Evolutionary conservation across 306 rosid genomes (phyloP).

Genomic region (Arachis hypogaea): DNA sequence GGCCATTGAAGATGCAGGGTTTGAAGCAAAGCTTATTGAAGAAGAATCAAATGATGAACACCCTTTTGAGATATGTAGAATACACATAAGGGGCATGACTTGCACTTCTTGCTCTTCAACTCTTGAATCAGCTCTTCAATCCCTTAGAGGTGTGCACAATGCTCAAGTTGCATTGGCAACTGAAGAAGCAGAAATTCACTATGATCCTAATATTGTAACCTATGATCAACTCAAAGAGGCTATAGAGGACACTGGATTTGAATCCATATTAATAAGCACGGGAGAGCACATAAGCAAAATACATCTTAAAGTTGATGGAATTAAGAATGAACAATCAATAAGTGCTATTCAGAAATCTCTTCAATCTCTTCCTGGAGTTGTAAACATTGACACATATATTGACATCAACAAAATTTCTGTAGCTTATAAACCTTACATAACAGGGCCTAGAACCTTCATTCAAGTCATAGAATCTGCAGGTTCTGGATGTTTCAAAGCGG

Average conservation of each 20-base stretch:
- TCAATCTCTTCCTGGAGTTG: constrained; percentile 57
- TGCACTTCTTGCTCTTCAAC: constrained; percentile 80
- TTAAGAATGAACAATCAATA: constrained; percentile 44
- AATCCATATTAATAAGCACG: constrained; percentile 53
- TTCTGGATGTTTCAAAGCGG: constrained; percentile 63
- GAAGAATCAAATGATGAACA: constrained; percentile 32
- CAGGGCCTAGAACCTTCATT: constrained; percentile 80
- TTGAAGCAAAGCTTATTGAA: constrained; percentile 53
- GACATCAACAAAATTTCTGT: constrained; percentile 54
- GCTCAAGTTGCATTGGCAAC: constrained; percentile 72
- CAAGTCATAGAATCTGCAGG: constrained; percentile 67
- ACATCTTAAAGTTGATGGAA: constrained; percentile 63
- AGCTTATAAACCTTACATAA: constrained; percentile 62
- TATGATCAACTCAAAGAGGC: constrained; percentile 49
- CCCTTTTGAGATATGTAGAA: constrained; percentile 58
- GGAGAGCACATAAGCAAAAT: constrained; percentile 73
- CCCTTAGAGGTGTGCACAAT: constrained; percentile 63
- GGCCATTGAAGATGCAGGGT: constrained; percentile 74
- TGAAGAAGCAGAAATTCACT: constrained; percentile 71
- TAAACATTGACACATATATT: constrained; percentile 40
- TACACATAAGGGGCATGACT: constrained; percentile 70
- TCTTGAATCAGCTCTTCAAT: constrained; percentile 60
- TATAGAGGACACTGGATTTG: constrained; percentile 59
- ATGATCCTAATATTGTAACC: constrained; percentile 59
- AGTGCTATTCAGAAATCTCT: constrained; percentile 52